These are phyloP conservation scores for Ceratocystis alfenasii DNA, from an alignment of 2,329 filamentous ascomycete genomes.

Conservation along the genomic window DNA sequence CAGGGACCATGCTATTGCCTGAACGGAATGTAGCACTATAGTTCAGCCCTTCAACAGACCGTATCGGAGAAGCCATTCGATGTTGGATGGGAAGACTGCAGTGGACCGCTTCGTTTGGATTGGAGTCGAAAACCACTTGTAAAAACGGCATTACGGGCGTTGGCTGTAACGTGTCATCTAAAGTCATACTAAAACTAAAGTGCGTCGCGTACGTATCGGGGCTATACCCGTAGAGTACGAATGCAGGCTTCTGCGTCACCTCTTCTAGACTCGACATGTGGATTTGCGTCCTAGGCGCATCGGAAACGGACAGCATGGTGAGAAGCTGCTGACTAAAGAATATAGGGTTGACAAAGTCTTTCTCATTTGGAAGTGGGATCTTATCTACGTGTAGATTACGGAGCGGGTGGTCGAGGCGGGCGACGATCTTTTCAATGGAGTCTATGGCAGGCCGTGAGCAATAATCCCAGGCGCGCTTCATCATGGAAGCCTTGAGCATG, in stretches of 20 bases:
- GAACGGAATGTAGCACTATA: neutral
- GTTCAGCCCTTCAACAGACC: constrained; percentile 4
- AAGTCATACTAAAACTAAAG: neutral
- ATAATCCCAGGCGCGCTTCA: constrained; percentile 4
- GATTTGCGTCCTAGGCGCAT: neutral
- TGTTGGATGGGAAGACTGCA: neutral
- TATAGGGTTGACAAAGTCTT: neutral
- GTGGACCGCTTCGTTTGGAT: constrained; percentile 2
- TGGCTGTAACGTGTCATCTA: neutral
- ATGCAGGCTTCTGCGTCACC: neutral
- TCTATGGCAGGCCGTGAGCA: neutral
- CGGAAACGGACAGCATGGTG: neutral
- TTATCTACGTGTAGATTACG: neutral
- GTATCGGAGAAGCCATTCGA: neutral
- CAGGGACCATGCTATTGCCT: neutral
- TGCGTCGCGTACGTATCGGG: neutral
- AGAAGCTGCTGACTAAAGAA: neutral
- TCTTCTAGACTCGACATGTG: neutral
- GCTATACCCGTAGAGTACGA: constrained; percentile 5
- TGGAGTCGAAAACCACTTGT: constrained; percentile 15
- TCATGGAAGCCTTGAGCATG: neutral
- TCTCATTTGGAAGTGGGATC: neutral
- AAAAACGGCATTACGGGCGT: constrained; percentile 10
- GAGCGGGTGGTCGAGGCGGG: neutral
- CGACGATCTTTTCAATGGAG: constrained; percentile 1